Base-by-base conservation (phyloP, 192 early-diverging fungal genomes). In the Backusella tarrabulga region DNA sequence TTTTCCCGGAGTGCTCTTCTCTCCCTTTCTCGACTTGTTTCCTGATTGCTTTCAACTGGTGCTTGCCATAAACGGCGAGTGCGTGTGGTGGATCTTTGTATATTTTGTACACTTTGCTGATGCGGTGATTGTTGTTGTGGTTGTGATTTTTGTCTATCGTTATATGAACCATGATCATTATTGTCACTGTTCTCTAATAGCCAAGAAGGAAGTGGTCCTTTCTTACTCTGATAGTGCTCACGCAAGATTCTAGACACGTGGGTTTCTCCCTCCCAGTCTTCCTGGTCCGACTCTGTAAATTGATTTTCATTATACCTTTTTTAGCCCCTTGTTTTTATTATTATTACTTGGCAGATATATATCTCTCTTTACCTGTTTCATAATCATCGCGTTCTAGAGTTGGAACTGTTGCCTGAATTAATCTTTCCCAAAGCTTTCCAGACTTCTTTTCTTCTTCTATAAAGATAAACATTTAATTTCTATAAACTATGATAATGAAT, bases 221-320 rank as follows among this genome's bases (percentile, higher is more conserved):
- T 79, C 42, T 88, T 89, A 21, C 86, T 80, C 34, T 88, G 84
- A 40, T 81, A 73, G 60, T 86, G 74, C 40, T 91, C 88, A 12
- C 88, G 81, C 21, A 91, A 71, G 35, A 86, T 76, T 23, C 87
- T 82, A 19, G 83, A 79, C 23, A 91, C 85, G 78, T 89, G 87
- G 8, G 86, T 74, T 69, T 90, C 89, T 36, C 86, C 87, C 71
- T 90, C 86, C 70, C 79, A 76, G 63, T 85, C 89, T 6, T 83
- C 84, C 44, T 86, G 84, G 46, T 90, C 89, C 15, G 89, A 90
- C 66, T 90, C 89, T 90, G 74, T 44, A 52, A 32, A 21, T 14
- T 14, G 17, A 50, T 67, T 19, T 26, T 50, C 17, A 50, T 50
- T 44, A 44, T 44, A 14, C 42, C 12, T 44, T 44, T 50, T 50